phyloP scores from a whole-genome alignment of 805 yeast species.

The Cephaloascus fragrans region DNA sequence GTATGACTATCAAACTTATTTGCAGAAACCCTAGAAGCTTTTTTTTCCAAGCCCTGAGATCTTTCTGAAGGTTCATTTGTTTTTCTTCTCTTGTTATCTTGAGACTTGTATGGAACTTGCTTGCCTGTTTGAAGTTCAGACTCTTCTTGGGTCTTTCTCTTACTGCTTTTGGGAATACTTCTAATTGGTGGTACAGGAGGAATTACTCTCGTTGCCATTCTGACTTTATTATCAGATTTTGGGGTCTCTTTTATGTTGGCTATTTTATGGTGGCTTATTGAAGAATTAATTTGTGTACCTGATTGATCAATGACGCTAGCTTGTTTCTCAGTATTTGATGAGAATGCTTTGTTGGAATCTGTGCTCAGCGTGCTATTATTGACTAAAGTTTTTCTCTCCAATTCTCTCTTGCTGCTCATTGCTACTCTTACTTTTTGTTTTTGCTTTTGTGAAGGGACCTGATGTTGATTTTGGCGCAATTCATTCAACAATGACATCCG shows the following conservation, averaged over 20 bases:
- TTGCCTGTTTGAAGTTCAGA: neutral
- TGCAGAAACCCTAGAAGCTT: neutral
- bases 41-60: neutral
- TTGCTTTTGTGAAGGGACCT: neutral
- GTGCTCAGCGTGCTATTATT: neutral
- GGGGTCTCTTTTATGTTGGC: neutral
- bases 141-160: neutral
- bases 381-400: neutral
- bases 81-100: neutral
- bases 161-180: neutral
- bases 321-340: no score
- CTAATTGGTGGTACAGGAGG: neutral
- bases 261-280: neutral
- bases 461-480: neutral
- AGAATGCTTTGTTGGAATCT: no score
- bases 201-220: no score
- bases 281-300: neutral
- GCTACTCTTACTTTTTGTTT: neutral
- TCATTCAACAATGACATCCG: neutral
- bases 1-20: neutral
- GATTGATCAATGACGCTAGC: no score
- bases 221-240: no score
- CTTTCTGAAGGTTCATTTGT: neutral
- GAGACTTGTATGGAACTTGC: neutral
- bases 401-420: conserved; percentile 1